A percentile compares a stretch with the other conserved stretches of the same genome.
These are phyloP conservation scores for Alternaria arbusti DNA, from an alignment of 2,329 filamentous ascomycete species.

Conservation along the genomic window DNA sequence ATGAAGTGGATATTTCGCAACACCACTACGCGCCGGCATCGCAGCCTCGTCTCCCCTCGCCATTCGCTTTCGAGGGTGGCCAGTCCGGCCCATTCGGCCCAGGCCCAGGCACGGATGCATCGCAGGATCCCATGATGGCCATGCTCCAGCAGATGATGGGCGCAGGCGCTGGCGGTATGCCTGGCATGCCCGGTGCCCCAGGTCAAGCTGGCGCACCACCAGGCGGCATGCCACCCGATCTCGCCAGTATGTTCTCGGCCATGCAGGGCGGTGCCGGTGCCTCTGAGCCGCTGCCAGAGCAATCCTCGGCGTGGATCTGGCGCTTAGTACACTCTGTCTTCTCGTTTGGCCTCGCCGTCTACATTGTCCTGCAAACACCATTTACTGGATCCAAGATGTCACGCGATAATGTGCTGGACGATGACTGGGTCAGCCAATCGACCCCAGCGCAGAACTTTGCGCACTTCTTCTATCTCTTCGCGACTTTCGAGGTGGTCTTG, in stretches of 20 bases:
- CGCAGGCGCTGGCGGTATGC: slow-evolving; percentile 47
- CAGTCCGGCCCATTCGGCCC: slow-evolving; percentile 25
- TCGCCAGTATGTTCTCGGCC: slow-evolving; percentile 53
- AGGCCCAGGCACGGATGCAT: slow-evolving; percentile 30
- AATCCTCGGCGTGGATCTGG: slow-evolving; percentile 66
- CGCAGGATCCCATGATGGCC: slow-evolving; percentile 72
- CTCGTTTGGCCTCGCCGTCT: slow-evolving; percentile 72
- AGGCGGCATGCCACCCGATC: slow-evolving; percentile 48
- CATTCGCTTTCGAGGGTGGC: slow-evolving; percentile 40
- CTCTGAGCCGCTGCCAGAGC: slow-evolving; percentile 43
- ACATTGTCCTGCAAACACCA: slow-evolving; percentile 70
- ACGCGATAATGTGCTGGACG: slow-evolving; percentile 50
- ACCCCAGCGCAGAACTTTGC: slow-evolving; percentile 52
- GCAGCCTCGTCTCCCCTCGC: slow-evolving; percentile 49
- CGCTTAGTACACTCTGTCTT: slow-evolving; percentile 76
- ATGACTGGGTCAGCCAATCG: slow-evolving; percentile 41
- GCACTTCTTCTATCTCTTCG: slow-evolving; percentile 80
- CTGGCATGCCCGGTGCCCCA: slow-evolving; percentile 37
- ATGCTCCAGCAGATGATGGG: slow-evolving; percentile 78
- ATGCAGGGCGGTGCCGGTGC: slow-evolving; percentile 54
- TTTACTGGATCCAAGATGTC: slow-evolving; percentile 71
- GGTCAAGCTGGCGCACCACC: slow-evolving; percentile 30
- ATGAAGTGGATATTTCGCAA: slow-evolving; percentile 79
- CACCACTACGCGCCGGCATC: slow-evolving; percentile 69
- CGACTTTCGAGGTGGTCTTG: slow-evolving; percentile 75